Evolutionary conservation across 2,329 filamentous ascomycete species (phyloP), one percentile per base, ranked within the genome.

Genomic region (Orbilia blumenaviensis): DNA sequence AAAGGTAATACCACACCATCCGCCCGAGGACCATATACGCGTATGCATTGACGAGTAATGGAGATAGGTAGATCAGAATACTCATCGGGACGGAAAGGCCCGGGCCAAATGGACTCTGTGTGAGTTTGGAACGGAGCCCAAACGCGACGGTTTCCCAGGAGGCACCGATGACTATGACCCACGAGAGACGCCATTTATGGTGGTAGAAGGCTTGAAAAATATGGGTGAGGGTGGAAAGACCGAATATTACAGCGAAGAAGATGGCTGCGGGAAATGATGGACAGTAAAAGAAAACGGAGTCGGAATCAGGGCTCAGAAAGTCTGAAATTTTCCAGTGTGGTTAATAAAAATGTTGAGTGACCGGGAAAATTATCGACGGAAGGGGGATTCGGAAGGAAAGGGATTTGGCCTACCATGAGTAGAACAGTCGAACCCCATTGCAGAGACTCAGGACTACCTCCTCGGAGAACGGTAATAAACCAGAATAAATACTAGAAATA

Each of bases 91-190:
- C 83, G 0, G 82, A 81, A 41, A 81, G 81, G 0, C 73, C 71
- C 61, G 10, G 77, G 81, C 61, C n/a, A n/a, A 84, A 81, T 62
- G 85, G 84, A 32, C 86, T 73, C 23, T 81, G 81, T 1, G 85
- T 83, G 14, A 82, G 82, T 0, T 85, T 78, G 0, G 83, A 79
- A 27, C 85, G 84, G 16, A 84, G 78, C 5, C 83, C 75, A 77
- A 82, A 86, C 8, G 82, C 82, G 0, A 80, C 78, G n/a, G 82
- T 79, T 78, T 86, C 84, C 84, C 84, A 86, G 0, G 78, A 25
- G 2, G 79, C 78, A 7, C 83, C 85, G 81, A 86, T 84, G 44
- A 85, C 82, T 8, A 86, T 82, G 2, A 85, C 83, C 83, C 83
- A 84, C 63, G 81, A 83, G 75, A 84, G 84, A 8, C 76, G 73